Percentiles rank a stretch among this genome's conserved stretches.
Conservation (phyloP, 495 filamentous ascomycete species). For the Melanomma pulvis-pyrius region DNA sequence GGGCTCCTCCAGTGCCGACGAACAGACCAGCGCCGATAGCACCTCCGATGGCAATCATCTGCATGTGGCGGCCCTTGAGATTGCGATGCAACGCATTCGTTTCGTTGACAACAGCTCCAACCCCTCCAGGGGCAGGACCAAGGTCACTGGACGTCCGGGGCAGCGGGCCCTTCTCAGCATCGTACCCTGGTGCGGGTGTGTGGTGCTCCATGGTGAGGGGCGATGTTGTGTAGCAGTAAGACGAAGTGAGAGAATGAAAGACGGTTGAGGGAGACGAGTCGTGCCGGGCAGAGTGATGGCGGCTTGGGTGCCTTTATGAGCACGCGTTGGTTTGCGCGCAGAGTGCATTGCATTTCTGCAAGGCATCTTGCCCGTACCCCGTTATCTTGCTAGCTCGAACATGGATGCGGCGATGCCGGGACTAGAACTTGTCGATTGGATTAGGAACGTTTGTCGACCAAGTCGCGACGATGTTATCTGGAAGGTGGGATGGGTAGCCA, state of each 20-base stretch:
- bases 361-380: background rate
- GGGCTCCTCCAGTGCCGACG: conserved; percentile 41
- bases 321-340: background rate
- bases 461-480: conserved; percentile 20
- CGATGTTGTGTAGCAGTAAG: background rate
- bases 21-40: conserved; percentile 47
- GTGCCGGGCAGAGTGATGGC: background rate
- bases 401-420: conserved; percentile 5
- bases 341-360: background rate
- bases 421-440: conserved; percentile 23
- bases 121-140: conserved; percentile 1
- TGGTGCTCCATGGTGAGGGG: background rate
- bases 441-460: background rate
- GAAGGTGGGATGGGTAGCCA: conserved; percentile 30
- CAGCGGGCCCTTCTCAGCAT: background rate
- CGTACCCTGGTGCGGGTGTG: background rate
- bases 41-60: conserved; percentile 43
- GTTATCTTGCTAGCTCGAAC: conserved; percentile 11
- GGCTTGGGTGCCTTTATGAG: background rate
- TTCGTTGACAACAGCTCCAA: conserved; percentile 9
- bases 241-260: background rate
- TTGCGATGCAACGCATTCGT: conserved; percentile 24
- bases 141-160: background rate
- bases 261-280: background rate
- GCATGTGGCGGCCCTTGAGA: conserved; percentile 35